Conservation (phyloP, 2,329 filamentous ascomycete genomes). For the Alternaria arbusti region DNA sequence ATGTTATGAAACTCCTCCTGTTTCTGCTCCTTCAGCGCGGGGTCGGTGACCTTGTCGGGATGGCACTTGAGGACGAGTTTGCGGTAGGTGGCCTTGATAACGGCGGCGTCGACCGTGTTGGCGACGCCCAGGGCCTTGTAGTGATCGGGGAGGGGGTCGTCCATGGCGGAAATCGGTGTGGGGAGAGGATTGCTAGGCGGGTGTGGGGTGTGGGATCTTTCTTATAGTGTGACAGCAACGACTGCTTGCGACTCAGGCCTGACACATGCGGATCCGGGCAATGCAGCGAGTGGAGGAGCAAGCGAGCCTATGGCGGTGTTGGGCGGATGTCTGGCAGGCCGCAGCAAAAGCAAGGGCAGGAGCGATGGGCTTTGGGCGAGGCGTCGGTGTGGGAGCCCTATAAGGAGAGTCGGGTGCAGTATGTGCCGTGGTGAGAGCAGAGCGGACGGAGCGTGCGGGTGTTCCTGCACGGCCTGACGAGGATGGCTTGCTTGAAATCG, state of each 20-base stretch:
- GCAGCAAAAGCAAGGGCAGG: conserved; percentile 11
- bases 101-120: conserved; percentile 70
- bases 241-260: conserved; percentile 14
- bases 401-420: conserved; percentile 16
- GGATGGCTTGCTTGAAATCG: conserved; percentile 9
- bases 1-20: conserved; percentile 90
- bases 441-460: conserved; percentile 6
- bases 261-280: conserved; percentile 14
- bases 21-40: conserved; percentile 75
- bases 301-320: conserved; percentile 26
- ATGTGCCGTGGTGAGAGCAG: conserved; percentile 12
- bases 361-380: conserved; percentile 10
- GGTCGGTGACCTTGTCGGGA: conserved; percentile 87
- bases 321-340: conserved; percentile 19
- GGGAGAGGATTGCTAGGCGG: conserved; percentile 5
- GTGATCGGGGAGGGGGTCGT: conserved; percentile 69
- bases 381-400: conserved; percentile 2
- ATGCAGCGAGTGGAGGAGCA: conserved; percentile 7
- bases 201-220: conserved; percentile 9
- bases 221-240: conserved; percentile 19
- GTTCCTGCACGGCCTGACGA: conserved; percentile 22
- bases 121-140: conserved; percentile 78
- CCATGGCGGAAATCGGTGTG: conserved; percentile 53
- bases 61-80: conserved; percentile 89
- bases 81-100: conserved; percentile 80